Evolutionary conservation across 2,329 filamentous ascomycete species (phyloP).

Genomic region (Bipolaris oryzae): DNA sequence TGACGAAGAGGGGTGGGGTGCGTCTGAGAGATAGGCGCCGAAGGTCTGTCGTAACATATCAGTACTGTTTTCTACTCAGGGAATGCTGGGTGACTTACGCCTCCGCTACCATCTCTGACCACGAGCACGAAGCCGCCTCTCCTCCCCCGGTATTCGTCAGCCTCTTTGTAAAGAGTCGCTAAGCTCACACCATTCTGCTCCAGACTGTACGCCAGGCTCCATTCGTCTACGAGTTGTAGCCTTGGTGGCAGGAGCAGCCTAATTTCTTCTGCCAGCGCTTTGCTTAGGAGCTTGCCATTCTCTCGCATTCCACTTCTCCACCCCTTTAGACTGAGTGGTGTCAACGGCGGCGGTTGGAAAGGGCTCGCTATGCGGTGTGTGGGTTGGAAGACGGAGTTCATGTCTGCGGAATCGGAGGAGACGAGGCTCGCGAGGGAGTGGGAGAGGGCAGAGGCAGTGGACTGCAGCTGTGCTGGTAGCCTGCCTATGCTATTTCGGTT

Average conservation of each 20-base stretch:
- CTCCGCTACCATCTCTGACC: slow-evolving; percentile 75
- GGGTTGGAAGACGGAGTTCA: slow-evolving; percentile 66
- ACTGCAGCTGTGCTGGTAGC: slow-evolving; percentile 29
- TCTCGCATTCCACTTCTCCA: slow-evolving; percentile 65
- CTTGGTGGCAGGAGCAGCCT: slow-evolving; percentile 84
- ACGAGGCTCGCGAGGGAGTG: slow-evolving; percentile 49
- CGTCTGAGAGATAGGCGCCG: slow-evolving; percentile 91
- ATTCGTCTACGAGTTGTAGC: slow-evolving; percentile 84
- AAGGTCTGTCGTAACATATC: slow-evolving; percentile 63
- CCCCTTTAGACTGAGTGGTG: slow-evolving; percentile 74
- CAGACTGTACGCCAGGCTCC: slow-evolving; percentile 85
- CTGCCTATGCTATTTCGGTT: slow-evolving; percentile 14
- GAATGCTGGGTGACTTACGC: slow-evolving; percentile 59
- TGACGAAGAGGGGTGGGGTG: slow-evolving; percentile 77
- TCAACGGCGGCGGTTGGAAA: slow-evolving; percentile 86
- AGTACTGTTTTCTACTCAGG: slow-evolving; percentile 1
- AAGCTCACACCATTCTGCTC: slow-evolving; percentile 91
- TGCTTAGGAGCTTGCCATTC: slow-evolving; percentile 70
- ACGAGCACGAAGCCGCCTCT: slow-evolving; percentile 89
- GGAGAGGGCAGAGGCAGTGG: slow-evolving; percentile 32
- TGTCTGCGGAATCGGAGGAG: slow-evolving; percentile 44
- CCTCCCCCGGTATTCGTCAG: slow-evolving; percentile 68
- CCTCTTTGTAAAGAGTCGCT: slow-evolving; percentile 82
- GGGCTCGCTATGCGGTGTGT: slow-evolving; percentile 71
- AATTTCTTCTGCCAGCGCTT: slow-evolving; percentile 87